These are phyloP conservation scores for Penicillium subrubescens DNA, from an alignment of 495 filamentous ascomycete genomes.

Conservation along the genomic window DNA sequence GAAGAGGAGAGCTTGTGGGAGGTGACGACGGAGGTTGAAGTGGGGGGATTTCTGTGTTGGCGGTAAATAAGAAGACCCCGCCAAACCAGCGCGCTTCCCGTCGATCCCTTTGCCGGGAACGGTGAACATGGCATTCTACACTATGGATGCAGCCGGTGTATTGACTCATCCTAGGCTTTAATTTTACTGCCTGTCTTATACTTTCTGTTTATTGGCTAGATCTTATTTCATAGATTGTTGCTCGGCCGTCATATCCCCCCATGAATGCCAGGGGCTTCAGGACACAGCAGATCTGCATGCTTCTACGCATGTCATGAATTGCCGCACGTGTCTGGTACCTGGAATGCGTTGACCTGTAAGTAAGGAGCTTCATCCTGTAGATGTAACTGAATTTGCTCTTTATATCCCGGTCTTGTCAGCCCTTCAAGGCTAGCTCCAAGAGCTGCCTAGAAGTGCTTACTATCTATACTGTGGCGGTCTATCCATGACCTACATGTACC, in stretches of 20 bases:
- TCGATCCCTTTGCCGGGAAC: slow-evolving; percentile 16
- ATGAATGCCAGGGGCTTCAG: not conserved
- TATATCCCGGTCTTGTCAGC: not conserved
- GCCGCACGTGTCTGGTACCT: slow-evolving; percentile 5
- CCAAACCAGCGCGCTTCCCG: slow-evolving; percentile 20
- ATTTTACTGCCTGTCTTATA: not conserved
- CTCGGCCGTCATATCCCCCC: not conserved
- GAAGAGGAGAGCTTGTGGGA: slow-evolving; percentile 28
- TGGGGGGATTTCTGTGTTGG: slow-evolving; percentile 32
- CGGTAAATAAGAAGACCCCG: slow-evolving; percentile 31
- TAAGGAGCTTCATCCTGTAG: not conserved
- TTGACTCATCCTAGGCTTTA: not conserved
- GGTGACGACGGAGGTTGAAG: slow-evolving; percentile 26
- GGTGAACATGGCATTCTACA: not conserved
- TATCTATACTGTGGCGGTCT: too few species aligned
- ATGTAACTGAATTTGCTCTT: not conserved
- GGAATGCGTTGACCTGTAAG: not conserved
- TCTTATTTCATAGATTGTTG: not conserved
- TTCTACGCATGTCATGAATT: slow-evolving; percentile 1
- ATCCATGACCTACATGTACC: too few species aligned
- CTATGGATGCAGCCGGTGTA: not conserved
- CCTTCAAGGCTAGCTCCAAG: not conserved
- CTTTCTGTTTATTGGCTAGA: not conserved
- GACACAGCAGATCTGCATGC: not conserved
- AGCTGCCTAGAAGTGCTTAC: not conserved